These are phyloP conservation scores for Lepiota venenata DNA, from an alignment of 768 basidiomycete genomes.

Conservation along the genomic window DNA sequence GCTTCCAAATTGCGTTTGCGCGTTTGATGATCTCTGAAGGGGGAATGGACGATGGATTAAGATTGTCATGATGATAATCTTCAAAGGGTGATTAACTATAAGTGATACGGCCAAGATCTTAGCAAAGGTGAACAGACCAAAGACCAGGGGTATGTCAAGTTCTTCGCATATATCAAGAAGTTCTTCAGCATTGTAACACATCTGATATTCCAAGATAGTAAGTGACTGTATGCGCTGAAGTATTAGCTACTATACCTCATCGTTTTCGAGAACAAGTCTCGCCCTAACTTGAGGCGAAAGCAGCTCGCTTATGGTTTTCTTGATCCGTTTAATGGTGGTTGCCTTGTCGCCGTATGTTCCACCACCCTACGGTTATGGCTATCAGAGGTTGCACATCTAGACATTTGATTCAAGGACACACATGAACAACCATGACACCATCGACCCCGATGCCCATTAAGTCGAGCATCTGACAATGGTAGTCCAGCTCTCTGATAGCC, in stretches of 20 bases:
- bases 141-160: slow-evolving; percentile 69
- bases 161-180: slow-evolving; percentile 85
- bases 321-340: slow-evolving; percentile 68
- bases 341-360: slow-evolving; percentile 83
- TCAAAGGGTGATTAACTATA: background rate
- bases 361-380: slow-evolving; percentile 47
- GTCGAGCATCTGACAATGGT: slow-evolving; percentile 88
- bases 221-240: background rate
- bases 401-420: slow-evolving; percentile 24
- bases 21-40: slow-evolving; percentile 67
- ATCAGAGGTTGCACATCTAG: background rate
- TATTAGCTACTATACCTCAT: slow-evolving; percentile 57
- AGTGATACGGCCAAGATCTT: background rate
- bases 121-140: slow-evolving; percentile 34
- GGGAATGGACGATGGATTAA: slow-evolving; percentile 59
- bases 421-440: slow-evolving; percentile 85
- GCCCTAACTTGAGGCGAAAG: slow-evolving; percentile 63
- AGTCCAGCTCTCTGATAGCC: slow-evolving; percentile 75
- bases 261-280: slow-evolving; percentile 89
- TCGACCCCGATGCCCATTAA: slow-evolving; percentile 81
- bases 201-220: slow-evolving; percentile 19
- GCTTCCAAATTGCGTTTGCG: slow-evolving; percentile 69
- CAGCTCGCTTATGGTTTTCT: slow-evolving; percentile 56
- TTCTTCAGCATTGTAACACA: slow-evolving; percentile 90
- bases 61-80: slow-evolving; percentile 83